Evolutionary conservation across 1,284 basidiomycete genomes (phyloP), one percentile per base, ranked within the genome.

Genomic region (Tilletia caries): DNA sequence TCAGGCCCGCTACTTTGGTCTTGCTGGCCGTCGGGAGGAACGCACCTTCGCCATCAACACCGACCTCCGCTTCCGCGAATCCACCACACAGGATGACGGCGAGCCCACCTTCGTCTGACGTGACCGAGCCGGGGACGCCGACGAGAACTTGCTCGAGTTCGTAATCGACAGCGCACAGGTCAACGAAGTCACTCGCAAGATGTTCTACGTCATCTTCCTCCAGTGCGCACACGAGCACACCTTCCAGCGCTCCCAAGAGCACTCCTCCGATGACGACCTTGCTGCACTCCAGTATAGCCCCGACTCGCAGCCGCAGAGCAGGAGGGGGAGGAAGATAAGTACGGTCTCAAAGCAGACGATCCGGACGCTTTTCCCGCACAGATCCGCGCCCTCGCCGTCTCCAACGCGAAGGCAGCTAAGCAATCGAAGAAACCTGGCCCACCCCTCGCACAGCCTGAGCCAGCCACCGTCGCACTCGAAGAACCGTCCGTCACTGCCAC

Each of bases 201-300:
- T 90, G 18, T 96, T 97, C 81, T 93, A 96, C 84, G 90, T 92
- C 62, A 94, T 93, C 83, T 91, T 94, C 86, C 91, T 96, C 76
- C 90, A 92, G 52, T 95, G 95, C 70, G 92, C 95, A 87, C 97
- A 90, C 83, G 95, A 97, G 83, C 74, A 80, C 43, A 79, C 78
- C 60, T 75, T 68, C 64, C 73, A 76, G 32, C 73, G 73, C 25
- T 79, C 72, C 32, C 80, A 82, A 50, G 80, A 83, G 27, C 75
- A 79, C 33, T 76, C 76, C 2, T 76, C 73, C 20, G 81, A 84
- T 50, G 76, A 78, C 54, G 81, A 83, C 25, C 80, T 85, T 13
- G 83, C 85, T 58, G 66, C 65, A 20, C 74, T 85, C 15, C 77
- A 80, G 64, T 84, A 81, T 75, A 78, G 68, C 12, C 72, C 69